These are phyloP conservation scores for Xylaria cubensis DNA, from an alignment of 495 filamentous ascomycete genomes.

Conservation along the genomic window DNA sequence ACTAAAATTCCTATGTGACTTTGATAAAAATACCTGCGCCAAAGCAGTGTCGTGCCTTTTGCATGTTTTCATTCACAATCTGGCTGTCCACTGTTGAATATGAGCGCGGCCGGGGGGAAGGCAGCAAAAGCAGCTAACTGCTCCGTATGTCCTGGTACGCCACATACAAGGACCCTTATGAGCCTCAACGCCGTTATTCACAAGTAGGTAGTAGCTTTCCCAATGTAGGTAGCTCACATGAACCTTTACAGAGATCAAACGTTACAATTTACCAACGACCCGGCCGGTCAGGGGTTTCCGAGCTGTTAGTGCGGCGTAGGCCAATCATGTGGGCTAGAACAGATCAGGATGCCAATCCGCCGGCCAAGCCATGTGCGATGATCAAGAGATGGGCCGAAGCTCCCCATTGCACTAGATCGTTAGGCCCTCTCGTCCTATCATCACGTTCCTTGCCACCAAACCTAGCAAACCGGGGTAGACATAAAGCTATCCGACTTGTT, in stretches of 20 bases:
- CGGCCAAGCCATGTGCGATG: slow-evolving; percentile 9
- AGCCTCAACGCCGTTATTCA: slow-evolving; percentile 9
- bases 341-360: slow-evolving; percentile 1
- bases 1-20: neutral
- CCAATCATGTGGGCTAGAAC: slow-evolving; percentile 20
- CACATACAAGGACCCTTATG: neutral
- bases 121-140: neutral
- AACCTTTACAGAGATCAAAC: slow-evolving; percentile 16
- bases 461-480: neutral
- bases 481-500: neutral
- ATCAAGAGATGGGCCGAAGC: neutral
- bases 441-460: neutral
- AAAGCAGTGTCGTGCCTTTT: neutral
- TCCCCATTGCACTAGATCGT: neutral
- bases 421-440: neutral
- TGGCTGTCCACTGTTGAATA: neutral
- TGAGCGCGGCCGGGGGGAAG: neutral
- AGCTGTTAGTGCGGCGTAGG: neutral
- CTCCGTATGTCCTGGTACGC: neutral
- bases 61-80: neutral
- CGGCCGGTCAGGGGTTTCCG: neutral
- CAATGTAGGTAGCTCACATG: slow-evolving; percentile 14
- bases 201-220: slow-evolving; percentile 3
- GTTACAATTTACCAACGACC: slow-evolving; percentile 24
- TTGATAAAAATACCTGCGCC: neutral